Base-by-base conservation (phyloP, 495 filamentous ascomycete genomes). In the Penicillium atrosanguineum region DNA sequence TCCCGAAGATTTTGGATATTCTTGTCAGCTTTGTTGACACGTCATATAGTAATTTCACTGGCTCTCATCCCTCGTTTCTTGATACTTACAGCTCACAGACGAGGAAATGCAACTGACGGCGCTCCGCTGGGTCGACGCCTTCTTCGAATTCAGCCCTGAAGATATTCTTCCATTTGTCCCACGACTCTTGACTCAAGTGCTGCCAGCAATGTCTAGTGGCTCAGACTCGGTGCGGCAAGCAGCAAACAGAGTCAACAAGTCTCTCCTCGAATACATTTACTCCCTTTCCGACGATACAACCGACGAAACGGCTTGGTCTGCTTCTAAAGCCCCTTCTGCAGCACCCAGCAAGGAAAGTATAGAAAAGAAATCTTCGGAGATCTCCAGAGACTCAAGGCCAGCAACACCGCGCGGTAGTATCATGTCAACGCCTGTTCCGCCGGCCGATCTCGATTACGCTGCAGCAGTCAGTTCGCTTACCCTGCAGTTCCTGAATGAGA, bases 151-250 rank as follows among this genome's bases (percentile, higher is more conserved):
- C 42, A 96, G 90, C 57, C 93, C 94, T 5, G 95, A 96, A 66
- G 95, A 97, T 57, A 93, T 99, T n/a, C 79, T 99, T 34, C 87
- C 87, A 2, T 97, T 97, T 67, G 91, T 95, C 1, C 95, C 95
- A 14, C 85, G 89, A 46, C 84, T 99, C 40, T 72, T 99, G 34
- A 89, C 90, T 1, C 91, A 96, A 61, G 86, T 99, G 7, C 81
- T 99, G 11, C 95, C 95, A 16, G 92, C 91, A 19, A 91, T 99
- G 84, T 90, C 93, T 7, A 95, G 91, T 64, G 89, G 87, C 49
- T 85, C 92, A 0, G 91, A 96, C 53, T 78, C 84, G 49, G 95
- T 99, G 52, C 87, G 92, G 43, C 86, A 90, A 62, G 90, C 91
- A 26, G 95, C 95, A 46, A 87, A 83, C 39, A 81, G 87, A 62